phyloP scores from a whole-genome alignment of 2,329 filamentous ascomycete genomes.

The Clonostachys chloroleuca region DNA sequence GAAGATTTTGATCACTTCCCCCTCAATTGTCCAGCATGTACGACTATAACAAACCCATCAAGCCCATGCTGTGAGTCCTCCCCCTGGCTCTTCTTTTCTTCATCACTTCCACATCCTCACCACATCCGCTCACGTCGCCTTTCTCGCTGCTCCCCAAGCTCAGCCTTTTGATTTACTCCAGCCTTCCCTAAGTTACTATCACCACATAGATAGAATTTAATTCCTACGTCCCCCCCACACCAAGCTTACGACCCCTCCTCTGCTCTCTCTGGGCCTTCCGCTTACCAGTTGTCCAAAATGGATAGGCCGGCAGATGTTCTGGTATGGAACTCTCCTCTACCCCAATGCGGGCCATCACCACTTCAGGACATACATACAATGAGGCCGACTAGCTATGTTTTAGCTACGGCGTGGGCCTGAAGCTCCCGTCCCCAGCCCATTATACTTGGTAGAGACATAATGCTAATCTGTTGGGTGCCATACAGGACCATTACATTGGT shows the following conservation, averaged over 20 bases:
- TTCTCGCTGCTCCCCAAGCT: neutral
- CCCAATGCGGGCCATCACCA: neutral
- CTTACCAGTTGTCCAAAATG: neutral
- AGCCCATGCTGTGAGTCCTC: constrained; percentile 28
- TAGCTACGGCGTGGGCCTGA: neutral
- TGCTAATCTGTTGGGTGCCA: neutral
- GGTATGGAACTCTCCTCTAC: constrained; percentile 13
- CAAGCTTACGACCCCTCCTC: neutral
- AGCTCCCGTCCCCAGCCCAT: neutral
- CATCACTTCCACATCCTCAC: neutral
- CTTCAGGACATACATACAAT: neutral
- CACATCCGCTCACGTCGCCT: neutral
- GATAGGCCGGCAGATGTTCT: constrained; percentile 23
- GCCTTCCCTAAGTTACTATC: neutral
- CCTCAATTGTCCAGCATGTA: constrained; percentile 7
- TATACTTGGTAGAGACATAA: neutral
- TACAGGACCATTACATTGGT: constrained; percentile 64
- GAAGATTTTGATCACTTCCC: neutral
- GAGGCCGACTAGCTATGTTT: too few relatives aligned
- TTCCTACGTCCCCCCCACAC: neutral
- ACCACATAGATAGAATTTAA: neutral
- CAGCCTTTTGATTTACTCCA: neutral
- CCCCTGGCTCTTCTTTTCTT: constrained; percentile 3
- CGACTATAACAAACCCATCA: constrained; percentile 29
- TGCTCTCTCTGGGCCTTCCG: neutral